These are phyloP conservation scores for Mortierella sp. DNA, from an alignment of 371 early-diverging fungal species.

Conservation along the genomic window DNA sequence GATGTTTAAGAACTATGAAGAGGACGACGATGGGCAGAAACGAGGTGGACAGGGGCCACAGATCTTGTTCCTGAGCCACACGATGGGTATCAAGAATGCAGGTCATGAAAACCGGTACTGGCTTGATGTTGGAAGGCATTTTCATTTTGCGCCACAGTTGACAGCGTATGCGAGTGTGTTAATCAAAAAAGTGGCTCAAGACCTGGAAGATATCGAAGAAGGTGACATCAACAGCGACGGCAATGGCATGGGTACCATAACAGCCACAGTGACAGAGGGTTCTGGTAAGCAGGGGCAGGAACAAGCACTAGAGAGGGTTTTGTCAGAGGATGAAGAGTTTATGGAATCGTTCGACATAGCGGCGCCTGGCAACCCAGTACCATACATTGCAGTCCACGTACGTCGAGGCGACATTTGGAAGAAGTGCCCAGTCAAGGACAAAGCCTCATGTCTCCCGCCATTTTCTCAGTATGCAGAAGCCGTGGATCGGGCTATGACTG, in stretches of 20 bases:
- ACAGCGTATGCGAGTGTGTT: constrained; percentile 1
- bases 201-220: no score
- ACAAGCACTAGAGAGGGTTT: no score
- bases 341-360: constrained; percentile 7
- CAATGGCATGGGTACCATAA: no score
- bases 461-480: constrained; percentile 11
- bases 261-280: constrained; percentile 35
- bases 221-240: no score
- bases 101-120: constrained; percentile 6
- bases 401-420: constrained; percentile 46
- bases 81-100: constrained; percentile 18
- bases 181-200: constrained; percentile 2
- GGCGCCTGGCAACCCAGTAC: constrained; percentile 12
- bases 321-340: constrained; percentile 11
- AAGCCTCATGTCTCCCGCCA: constrained; percentile 24
- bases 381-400: constrained; percentile 44
- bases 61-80: constrained; percentile 9
- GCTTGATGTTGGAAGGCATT: constrained; percentile 7
- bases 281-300: constrained; percentile 14
- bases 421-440: constrained; percentile 20
- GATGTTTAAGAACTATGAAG: constrained; percentile 4
- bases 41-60: not conserved
- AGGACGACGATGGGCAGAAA: not conserved
- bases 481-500: constrained; percentile 3
- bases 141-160: constrained; percentile 14